Conservation (phyloP, 768 basidiomycete genomes). For the Naganishia kalamii region DNA sequence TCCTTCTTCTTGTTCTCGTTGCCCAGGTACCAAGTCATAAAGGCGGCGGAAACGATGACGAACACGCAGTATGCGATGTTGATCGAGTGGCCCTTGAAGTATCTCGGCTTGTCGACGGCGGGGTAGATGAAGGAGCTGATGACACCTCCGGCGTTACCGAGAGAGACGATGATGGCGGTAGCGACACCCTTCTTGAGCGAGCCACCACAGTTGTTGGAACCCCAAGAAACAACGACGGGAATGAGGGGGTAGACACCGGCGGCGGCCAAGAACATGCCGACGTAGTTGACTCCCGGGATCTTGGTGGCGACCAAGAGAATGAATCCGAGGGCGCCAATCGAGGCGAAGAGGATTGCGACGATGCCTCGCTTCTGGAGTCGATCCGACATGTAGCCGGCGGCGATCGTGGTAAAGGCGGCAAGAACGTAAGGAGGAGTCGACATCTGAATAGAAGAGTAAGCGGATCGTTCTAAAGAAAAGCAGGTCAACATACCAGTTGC, state of each 20-base stretch:
- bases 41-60: conserved; percentile 15
- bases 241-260: conserved; percentile 33
- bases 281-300: conserved; percentile 26
- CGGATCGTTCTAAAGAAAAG: not conserved
- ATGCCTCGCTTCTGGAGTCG: conserved; percentile 29
- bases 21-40: conserved; percentile 24
- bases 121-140: conserved; percentile 34
- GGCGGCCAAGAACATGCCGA: conserved; percentile 30
- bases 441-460: not conserved
- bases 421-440: conserved; percentile 27
- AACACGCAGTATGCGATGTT: conserved; percentile 28
- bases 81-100: conserved; percentile 32
- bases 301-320: conserved; percentile 24
- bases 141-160: conserved; percentile 31
- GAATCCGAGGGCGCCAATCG: conserved; percentile 30
- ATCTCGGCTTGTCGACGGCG: conserved; percentile 23
- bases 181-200: conserved; percentile 32
- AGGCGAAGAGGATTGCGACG: conserved; percentile 24
- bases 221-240: conserved; percentile 31
- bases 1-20: conserved; percentile 28
- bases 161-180: conserved; percentile 30
- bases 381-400: conserved; percentile 31
- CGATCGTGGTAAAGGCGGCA: conserved; percentile 28
- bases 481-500: conserved; percentile 25
- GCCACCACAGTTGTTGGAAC: conserved; percentile 32